A percentile compares a stretch with the other conserved stretches of the same genome.
Evolutionary conservation across 371 early-diverging fungal genomes (phyloP).

Genomic region (Haplosporangium sp.): DNA sequence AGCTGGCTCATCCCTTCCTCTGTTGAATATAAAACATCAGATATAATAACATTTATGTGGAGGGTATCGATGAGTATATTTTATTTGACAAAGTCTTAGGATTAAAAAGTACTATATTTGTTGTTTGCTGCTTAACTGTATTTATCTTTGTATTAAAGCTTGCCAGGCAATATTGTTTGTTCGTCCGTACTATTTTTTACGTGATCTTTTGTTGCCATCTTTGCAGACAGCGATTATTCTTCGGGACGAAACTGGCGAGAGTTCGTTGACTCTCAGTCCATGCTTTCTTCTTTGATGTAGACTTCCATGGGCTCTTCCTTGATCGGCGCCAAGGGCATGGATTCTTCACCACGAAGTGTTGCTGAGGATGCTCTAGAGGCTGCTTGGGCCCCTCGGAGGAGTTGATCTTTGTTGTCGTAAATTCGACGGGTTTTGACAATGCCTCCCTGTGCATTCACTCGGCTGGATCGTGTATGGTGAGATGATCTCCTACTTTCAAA

Average conservation of each 20-base stretch:
- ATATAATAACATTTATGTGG: background rate
- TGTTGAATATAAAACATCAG: background rate
- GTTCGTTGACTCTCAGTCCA: constrained; percentile 28
- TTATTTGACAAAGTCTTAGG: background rate
- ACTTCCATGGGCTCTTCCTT: constrained; percentile 53
- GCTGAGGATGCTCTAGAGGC: constrained; percentile 10
- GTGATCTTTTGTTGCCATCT: constrained; percentile 21
- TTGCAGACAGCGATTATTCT: constrained; percentile 17
- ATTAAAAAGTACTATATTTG: background rate
- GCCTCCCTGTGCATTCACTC: constrained; percentile 39
- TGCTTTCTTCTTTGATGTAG: constrained; percentile 49
- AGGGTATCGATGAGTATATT: constrained; percentile 13
- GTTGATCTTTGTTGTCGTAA: constrained; percentile 24
- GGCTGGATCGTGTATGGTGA: constrained; percentile 19
- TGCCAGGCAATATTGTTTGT: constrained; percentile 17
- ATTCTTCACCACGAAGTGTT: background rate
- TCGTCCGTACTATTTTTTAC: constrained; percentile 37
- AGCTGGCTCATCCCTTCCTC: constrained; percentile 11
- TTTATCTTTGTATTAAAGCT: background rate
- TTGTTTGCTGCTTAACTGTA: background rate
- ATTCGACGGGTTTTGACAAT: constrained; percentile 37
- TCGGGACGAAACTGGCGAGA: constrained; percentile 25
- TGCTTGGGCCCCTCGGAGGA: constrained; percentile 19
- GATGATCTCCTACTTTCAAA: background rate
- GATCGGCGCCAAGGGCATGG: constrained; percentile 33